These are phyloP conservation scores for Aspergillus conjunctus DNA, from an alignment of 495 filamentous ascomycete genomes.

Conservation along the genomic window DNA sequence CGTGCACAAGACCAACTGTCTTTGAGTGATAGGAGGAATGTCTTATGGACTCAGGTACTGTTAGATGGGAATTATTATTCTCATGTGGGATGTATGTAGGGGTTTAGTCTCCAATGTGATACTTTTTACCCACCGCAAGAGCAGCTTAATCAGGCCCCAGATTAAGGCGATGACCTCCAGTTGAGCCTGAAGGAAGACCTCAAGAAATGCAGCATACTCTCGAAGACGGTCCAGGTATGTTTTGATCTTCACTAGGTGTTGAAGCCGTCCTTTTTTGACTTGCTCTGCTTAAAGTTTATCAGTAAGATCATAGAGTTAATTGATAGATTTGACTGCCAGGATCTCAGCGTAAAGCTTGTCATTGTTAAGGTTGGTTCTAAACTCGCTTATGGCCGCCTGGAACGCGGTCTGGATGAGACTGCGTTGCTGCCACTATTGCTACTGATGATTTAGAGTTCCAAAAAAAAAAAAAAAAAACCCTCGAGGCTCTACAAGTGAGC, in stretches of 20 bases:
- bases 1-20: too few relatives aligned
- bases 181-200: slow-evolving; percentile 9
- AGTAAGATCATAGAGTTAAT: slow-evolving; percentile 9
- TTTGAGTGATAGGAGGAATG: too few relatives aligned
- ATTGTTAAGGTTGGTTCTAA: slow-evolving; percentile 6
- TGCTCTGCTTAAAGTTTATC: slow-evolving; percentile 8
- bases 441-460: neutral
- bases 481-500: neutral
- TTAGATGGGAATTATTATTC: too few relatives aligned
- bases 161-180: slow-evolving; percentile 8
- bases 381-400: slow-evolving; percentile 8
- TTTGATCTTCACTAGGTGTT: slow-evolving; percentile 7
- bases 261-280: slow-evolving; percentile 5
- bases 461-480: neutral
- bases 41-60: too few relatives aligned
- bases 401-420: slow-evolving; percentile 4
- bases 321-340: slow-evolving; percentile 3
- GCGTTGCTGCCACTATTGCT: neutral
- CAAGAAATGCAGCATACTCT: slow-evolving; percentile 1
- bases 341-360: slow-evolving; percentile 7
- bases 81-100: too few relatives aligned
- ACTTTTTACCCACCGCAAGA: slow-evolving; percentile 11
- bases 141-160: slow-evolving; percentile 9
- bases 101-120: too few relatives aligned
- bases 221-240: slow-evolving; percentile 4